Evolutionary conservation across 306 rosid genomes (phyloP), one percentile per base, ranked within the genome.

Genomic region (Argentina anserina): DNA sequence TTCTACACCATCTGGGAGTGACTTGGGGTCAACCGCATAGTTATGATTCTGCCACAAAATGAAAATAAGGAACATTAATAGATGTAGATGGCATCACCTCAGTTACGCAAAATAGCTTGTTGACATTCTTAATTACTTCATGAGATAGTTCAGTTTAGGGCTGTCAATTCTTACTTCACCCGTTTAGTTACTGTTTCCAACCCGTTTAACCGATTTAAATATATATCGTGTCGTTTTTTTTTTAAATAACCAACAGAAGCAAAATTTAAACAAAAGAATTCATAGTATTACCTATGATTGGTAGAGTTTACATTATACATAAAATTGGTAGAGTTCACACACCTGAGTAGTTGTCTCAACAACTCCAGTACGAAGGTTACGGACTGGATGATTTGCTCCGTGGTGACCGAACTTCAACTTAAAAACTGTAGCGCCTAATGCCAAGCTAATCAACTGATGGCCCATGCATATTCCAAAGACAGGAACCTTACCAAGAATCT

Each of bases 381-480:
- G 91, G 36, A 94, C 97, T 1, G 98, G 98, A 72, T 94, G 98
- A 79, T 94, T 94, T 81, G 97, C 98, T 70, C 98, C 98, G 39
- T 94, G 98, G 81, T 91, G 98, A 80, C 97, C 98, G 62, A 91
- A 94, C 78, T 94, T 94, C 98, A 94, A 91, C 78, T 94, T 94
- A 73, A 86, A 91, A 74, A 97, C 91, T 73, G 80, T 86, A 67
- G 95, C 98, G 42, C 98, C 98, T 76, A 94, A 79, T 65, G 98
- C 98, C 84, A 89, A 96, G 71, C 98, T 97, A 50, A 91, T 84
- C 80, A 94, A 76, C 80, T 94, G 98, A 80, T 94, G 97, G 28
- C 98, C 98, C 98, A 94, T 94, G 87, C 98, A 94, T 75, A 91
- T 94, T 80, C 98, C 97, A 70, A 94, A 94, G 83, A 89, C 89